Evolutionary conservation across 2,329 filamentous ascomycete species (phyloP), one percentile per base, ranked within the genome.

Genomic region (Colletotrichum lini): DNA sequence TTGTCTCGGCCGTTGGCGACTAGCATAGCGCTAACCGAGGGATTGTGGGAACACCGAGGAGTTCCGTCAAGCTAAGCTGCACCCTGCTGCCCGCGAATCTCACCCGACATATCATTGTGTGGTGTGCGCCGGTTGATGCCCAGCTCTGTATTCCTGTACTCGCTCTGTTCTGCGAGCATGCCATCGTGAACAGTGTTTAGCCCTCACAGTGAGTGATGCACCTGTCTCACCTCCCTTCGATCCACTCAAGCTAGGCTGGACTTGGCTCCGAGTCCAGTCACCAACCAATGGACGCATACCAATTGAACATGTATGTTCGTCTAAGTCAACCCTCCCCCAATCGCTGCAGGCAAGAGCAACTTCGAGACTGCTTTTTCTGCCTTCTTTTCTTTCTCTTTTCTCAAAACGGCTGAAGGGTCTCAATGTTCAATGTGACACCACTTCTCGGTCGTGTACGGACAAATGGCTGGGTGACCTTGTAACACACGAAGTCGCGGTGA

Each of bases 91-190:
- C 93, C 2, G 90, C 90, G 26, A 92, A 89, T 79, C 92, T 91
- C 12, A 92, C 91, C 0, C 88, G 93, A 21, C 94, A 92, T 77
- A 88, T 94, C 60, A 93, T 95, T 79, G 90, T 92, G 4, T 95
- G 95, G 26, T 30, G 26, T 30, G 26, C 26, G 75, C 93, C 93
- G 0, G 89, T 95, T 40, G 91, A 95, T 75, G 84, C 94, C 23
- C 92, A 95, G 77, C 88, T 94, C 3, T 93, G 95, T 76, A 93
- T 95, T 49, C 93, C 93, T 1, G 88, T 94, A 78, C 83, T 94
- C 4, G 91, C 93, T 21, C 93, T 95, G 76, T 95, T 95, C 83
- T 88, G 91, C 60, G 87, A 94, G 49, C 94, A 93, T 78, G 86
- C 94, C 70, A 87, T 95, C 69, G 87, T 90, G 70, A 88, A 87